Conservation (phyloP, 2,329 filamentous ascomycete species). For the Volutella citrinella region DNA sequence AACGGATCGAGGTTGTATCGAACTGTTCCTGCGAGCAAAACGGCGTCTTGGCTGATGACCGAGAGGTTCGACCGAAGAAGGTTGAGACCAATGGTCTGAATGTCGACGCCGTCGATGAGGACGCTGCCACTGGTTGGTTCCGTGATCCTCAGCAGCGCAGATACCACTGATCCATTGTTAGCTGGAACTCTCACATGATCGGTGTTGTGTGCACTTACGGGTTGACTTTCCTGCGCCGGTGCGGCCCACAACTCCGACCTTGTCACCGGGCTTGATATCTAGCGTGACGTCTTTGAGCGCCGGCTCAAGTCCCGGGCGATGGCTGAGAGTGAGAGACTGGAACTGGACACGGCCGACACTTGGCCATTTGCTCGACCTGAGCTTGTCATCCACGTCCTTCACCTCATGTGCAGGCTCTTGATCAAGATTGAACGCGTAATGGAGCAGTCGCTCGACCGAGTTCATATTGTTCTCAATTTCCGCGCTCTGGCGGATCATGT, state of each 20-base stretch:
- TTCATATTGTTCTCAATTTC: conserved; percentile 86
- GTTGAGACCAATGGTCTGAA: conserved; percentile 38
- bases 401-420: too few species aligned
- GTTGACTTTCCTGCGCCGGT: conserved; percentile 82
- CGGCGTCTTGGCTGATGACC: conserved; percentile 55
- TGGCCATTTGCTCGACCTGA: conserved; percentile 56
- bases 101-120: conserved; percentile 44
- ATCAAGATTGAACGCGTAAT: conserved; percentile 83
- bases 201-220: too few species aligned
- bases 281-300: conserved; percentile 77
- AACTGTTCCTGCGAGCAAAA: conserved; percentile 55
- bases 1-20: conserved; percentile 56
- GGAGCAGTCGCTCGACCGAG: conserved; percentile 86
- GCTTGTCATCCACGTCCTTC: too few species aligned
- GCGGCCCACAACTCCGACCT: conserved; percentile 86
- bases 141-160: conserved; percentile 18
- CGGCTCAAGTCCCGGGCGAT: conserved; percentile 74
- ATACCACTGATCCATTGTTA: conserved; percentile 4
- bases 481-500: conserved; percentile 58
- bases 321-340: conserved; percentile 75
- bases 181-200: too few species aligned
- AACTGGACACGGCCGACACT: conserved; percentile 77
- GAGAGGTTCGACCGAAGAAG: conserved; percentile 52
- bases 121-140: conserved; percentile 38
- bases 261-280: conserved; percentile 76